Conservation (phyloP, 1,284 basidiomycete species). For the Ceratobasidium sp. region DNA sequence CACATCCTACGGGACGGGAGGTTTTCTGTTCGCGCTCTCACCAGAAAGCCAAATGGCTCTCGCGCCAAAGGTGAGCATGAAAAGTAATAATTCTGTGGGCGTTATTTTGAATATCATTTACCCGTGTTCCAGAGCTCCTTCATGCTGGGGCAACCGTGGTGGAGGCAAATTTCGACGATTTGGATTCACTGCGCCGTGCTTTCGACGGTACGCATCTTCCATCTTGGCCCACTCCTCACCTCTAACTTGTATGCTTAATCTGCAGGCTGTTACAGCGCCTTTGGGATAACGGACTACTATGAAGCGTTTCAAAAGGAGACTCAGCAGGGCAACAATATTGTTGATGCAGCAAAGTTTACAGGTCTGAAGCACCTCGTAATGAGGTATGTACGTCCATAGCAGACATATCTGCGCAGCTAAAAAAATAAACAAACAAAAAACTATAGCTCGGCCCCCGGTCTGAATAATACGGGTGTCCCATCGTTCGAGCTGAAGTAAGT, state of each 20-base stretch:
- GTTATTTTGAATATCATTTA: not conserved
- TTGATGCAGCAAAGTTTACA: conserved; percentile 56
- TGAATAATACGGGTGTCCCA: not conserved
- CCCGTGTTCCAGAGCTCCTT: conserved; percentile 10
- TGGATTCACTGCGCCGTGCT: conserved; percentile 21
- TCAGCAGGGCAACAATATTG: conserved; percentile 56
- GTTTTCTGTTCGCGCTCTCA: conserved; percentile 43
- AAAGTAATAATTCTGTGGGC: not conserved
- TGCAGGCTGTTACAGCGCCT: conserved; percentile 54
- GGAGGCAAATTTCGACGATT: conserved; percentile 41
- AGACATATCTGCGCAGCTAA: too few relatives aligned
- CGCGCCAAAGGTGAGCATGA: conserved; percentile 29
- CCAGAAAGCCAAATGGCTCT: conserved; percentile 35
- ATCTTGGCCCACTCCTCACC: not conserved
- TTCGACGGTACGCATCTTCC: conserved; percentile 50
- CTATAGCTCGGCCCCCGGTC: not conserved
- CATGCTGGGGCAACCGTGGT: conserved; percentile 30
- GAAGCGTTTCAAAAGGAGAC: conserved; percentile 49
- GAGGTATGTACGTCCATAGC: too few relatives aligned
- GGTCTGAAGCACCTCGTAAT: conserved; percentile 55
- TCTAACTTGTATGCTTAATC: not conserved
- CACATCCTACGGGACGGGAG: conserved; percentile 37
- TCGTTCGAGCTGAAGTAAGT: conserved; percentile 22
- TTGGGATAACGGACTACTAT: conserved; percentile 54
- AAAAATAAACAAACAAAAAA: not conserved